phyloP scores from a whole-genome alignment of 768 basidiomycete species.

The Leccinum barrowsii region DNA sequence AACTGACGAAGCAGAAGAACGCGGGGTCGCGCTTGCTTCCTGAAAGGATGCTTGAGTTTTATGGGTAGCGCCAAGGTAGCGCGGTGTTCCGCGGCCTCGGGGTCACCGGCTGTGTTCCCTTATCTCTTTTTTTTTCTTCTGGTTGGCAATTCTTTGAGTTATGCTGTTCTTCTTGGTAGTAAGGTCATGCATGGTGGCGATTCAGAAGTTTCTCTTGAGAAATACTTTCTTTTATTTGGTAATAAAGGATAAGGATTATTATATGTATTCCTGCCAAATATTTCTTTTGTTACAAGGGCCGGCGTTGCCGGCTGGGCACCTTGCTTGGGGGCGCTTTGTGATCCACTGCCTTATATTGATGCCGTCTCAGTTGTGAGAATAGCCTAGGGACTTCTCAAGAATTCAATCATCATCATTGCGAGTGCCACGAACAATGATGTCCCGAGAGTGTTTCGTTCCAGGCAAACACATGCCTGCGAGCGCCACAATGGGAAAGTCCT shows the following conservation, averaged over 20 bases:
- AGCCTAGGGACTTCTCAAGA: too few relatives aligned
- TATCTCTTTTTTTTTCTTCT: neutral
- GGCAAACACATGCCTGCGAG: neutral
- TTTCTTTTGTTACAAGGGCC: too few relatives aligned
- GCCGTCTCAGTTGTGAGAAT: too few relatives aligned
- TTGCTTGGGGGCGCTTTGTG: too few relatives aligned
- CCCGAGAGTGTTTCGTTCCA: neutral
- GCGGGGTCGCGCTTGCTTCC: slow-evolving; percentile 42
- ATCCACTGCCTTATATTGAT: too few relatives aligned
- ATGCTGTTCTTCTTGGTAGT: neutral
- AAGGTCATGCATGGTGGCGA: neutral
- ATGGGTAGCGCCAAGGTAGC: slow-evolving; percentile 57
- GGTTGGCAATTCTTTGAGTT: neutral
- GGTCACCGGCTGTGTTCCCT: slow-evolving; percentile 40
- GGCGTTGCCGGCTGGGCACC: too few relatives aligned
- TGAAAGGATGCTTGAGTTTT: slow-evolving; percentile 36
- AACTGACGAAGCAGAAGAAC: slow-evolving; percentile 33
- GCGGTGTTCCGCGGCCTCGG: slow-evolving; percentile 58
- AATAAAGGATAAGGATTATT: neutral
- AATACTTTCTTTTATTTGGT: neutral
- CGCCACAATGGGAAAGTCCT: neutral
- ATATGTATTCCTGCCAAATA: too few relatives aligned
- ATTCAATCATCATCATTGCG: too few relatives aligned
- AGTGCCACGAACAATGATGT: too few relatives aligned
- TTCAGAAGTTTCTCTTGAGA: neutral